Evolutionary conservation across 139 green algal species (phyloP), one percentile per base, ranked within the genome.

Genomic region (Chlorella sp.): DNA sequence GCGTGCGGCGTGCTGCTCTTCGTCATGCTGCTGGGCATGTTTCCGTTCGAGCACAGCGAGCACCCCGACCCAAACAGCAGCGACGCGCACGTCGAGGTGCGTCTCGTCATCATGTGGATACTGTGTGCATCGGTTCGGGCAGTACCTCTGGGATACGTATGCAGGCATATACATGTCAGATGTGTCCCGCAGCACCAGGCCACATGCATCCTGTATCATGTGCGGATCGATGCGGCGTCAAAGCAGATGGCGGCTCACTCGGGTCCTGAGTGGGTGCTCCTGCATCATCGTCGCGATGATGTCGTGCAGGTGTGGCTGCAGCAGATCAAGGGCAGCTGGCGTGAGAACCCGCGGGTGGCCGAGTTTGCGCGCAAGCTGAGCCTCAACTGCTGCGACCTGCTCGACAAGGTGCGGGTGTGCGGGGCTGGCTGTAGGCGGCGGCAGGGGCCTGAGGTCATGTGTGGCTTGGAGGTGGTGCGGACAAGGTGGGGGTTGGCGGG

Each of bases 11-110:
- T 90, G 73, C 70, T 90, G 72, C 72, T 90, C 55, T 90, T 88
- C 63, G 85, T 87, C 34, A 87, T 90, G 84, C 72, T 89, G 69
- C 76, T 87, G 69, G 85, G 85, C 60, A 86, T 81, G 72, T 90
- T 90, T 64, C 85, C 85, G 5, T 90, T 85, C 63, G 82, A 90
- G 36, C 80, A 85, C 69, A 55, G 3, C 2, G 80, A 76, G 1
- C 69, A 82, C 55, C 80, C 80, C n/a, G 75, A 85, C 69, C 80
- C 80, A 60, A 85, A 85, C 80, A 85, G 75, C 72, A 75, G 49
- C 31, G 72, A 69, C 6, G 80, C 80, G 30, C 80, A 85, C 29
- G 34, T 73, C 2, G 76, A 82, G 75, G 78, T 84, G n/a, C n/a
- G n/a, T n/a, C n/a, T n/a, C n/a, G n/a, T n/a, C n/a, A n/a, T n/a